Base-by-base conservation (phyloP, 2,329 filamentous ascomycete genomes). In the Penicillium nordicum region DNA sequence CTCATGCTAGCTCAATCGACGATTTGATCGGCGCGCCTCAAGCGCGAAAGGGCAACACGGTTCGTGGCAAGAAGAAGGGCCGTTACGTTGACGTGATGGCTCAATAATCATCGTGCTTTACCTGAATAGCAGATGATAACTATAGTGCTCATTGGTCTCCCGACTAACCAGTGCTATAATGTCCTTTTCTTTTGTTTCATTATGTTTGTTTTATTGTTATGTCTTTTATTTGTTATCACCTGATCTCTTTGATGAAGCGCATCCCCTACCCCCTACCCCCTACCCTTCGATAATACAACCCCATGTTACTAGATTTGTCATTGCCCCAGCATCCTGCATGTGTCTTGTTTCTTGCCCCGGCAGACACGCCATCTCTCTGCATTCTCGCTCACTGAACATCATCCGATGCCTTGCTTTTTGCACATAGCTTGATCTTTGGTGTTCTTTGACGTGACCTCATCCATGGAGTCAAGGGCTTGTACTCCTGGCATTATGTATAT, bases 11-110 rank as follows among this genome's bases (percentile, higher is more conserved):
- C 74, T 94, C 89, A 66, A 95, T 99, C 69, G 94, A 99, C 67
- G 94, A 99, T 72, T 78, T 99, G 60, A 79, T 99, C 23, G 90
- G 90, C 5, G 86, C 88, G 5, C 84, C 88, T 4, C 84, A 81
- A 30, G 83, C 88, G 18, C 83, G 89, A 61, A 92, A 89, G 57
- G 82, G 82, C 2, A 75, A 71, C 66, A 78, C 80, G 5, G 81
- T 81, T 69, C 89, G 85, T 72, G 90, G 88, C 73, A 80, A 84
- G 67, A 90, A 91, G 79, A 96, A 92, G 80, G 86, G 88, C 23
- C 88, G 91, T 30, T 99, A 99, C 79, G 87, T 99, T 30, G 94
- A 99, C 81, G 91, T 99, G 58, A 97, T 97, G 92, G 89, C 88
- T 10, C 87, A 90, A 64, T 78, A 57, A 72, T 53, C 32, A 43